These are phyloP conservation scores for Metschnikowia sp. DNA, from an alignment of 805 yeast genomes.

Conservation along the genomic window DNA sequence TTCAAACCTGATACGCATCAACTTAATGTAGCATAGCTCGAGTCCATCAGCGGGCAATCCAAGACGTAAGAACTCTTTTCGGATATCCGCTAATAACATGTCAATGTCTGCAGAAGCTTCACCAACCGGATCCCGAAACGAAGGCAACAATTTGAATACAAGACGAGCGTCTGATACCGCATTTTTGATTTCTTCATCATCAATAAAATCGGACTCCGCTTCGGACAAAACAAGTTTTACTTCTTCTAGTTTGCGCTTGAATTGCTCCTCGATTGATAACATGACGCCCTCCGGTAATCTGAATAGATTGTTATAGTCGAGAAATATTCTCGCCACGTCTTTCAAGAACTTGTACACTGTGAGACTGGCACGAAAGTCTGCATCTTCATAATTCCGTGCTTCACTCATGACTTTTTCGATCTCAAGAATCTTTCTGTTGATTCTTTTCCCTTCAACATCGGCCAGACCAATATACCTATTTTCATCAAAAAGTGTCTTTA, in stretches of 20 bases:
- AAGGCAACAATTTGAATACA: slow-evolving; percentile 2
- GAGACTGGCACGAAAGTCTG: not conserved
- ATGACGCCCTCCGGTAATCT: slow-evolving; percentile 3
- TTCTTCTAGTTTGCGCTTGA: slow-evolving; percentile 1
- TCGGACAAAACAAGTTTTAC: not conserved
- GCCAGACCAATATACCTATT: slow-evolving; percentile 5
- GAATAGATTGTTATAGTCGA: slow-evolving; percentile 7
- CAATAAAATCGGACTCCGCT: not conserved
- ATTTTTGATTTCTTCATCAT: not conserved
- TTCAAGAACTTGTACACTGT: slow-evolving; percentile 2
- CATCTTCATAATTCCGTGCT: not conserved
- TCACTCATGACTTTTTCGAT: not conserved
- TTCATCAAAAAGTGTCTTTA: slow-evolving; percentile 1
- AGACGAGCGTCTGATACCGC: slow-evolving; percentile 1
- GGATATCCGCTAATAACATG: not conserved
- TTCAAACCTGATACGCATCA: slow-evolving; percentile 7
- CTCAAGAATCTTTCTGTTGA: slow-evolving; percentile 1
- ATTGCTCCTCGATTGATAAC: slow-evolving; percentile 2
- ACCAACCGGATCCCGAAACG: slow-evolving; percentile 8
- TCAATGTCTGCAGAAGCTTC: not conserved
- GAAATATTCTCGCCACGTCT: slow-evolving; percentile 2
- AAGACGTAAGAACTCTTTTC: slow-evolving; percentile 1
- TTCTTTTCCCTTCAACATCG: slow-evolving; percentile 1
- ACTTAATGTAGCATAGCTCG: slow-evolving; percentile 3
- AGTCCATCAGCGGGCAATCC: not conserved